Base-by-base conservation (phyloP, 768 basidiomycete genomes). In the Suillus decipiens region DNA sequence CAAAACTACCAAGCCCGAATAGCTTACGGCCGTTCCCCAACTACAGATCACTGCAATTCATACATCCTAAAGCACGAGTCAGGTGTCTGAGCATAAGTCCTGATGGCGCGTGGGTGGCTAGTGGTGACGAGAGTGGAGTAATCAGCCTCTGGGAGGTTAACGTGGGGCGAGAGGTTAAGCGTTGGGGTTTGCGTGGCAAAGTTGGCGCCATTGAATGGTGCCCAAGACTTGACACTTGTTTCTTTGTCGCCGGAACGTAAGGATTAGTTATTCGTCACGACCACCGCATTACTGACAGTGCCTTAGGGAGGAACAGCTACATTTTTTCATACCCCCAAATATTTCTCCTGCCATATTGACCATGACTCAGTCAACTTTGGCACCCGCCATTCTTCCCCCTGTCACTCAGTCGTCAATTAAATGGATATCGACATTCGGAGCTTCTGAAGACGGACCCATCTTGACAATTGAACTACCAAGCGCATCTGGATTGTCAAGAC, bases 11-110 rank as follows among this genome's bases (percentile, higher is more conserved):
- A 1, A 93, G 90, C 68, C 95, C 96, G 11, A 89, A 80, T 70
- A 96, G 92, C 71, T 79, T 99, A 58, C 89, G 88, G 61, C 97
- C 97, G 2, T 99, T 98, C 89, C 97, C 97, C 7, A 91, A 86
- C 62, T 92, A 95, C 71, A 85, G 82, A 64, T 87, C 89, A 47
- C 80, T 98, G 62, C 80, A 80, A 66, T 89, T 94, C 68, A 70
- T 78, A 17, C 96, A 97, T 73, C 75, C 83, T 1, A 82, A 81
- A 24, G 82, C 84, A 42, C 84, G 91, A 39, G 89, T 88, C 36
- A 82, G 96, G 61, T 88, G 89, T 68, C 73, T 94, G 55, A 87
- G 87, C 61, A 76, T 92, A 61, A 96, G 95, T 71, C 92, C 95
- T 9, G 89, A 94, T 66, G 95, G 96, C 43, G 86, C 84, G 45